Evolutionary conservation across 306 rosid genomes (phyloP).

Genomic region (Mimosa bimucronata): DNA sequence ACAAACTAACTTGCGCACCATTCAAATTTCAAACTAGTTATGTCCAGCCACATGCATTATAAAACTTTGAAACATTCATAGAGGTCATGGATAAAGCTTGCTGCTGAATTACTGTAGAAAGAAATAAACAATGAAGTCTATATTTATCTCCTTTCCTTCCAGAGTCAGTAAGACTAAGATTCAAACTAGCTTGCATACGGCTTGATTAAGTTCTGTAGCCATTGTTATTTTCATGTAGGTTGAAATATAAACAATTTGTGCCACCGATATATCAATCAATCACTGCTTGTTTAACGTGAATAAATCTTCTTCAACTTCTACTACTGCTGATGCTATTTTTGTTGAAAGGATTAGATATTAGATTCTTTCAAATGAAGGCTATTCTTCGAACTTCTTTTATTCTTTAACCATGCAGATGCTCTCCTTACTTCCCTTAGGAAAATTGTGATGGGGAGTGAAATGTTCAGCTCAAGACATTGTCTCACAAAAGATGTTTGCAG

Average conservation of each 20-base stretch:
- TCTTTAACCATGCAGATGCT: constrained; percentile 57
- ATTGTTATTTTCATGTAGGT: too few species aligned
- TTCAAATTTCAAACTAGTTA: not conserved
- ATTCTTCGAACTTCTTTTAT: constrained; percentile 21
- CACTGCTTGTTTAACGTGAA: not conserved
- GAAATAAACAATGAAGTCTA: too few species aligned
- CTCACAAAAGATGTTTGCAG: constrained; percentile 80
- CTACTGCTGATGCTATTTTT: constrained; percentile 73
- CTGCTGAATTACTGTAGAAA: too few species aligned
- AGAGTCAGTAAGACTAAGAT: too few species aligned
- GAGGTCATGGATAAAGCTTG: too few species aligned
- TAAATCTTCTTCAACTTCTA: constrained; percentile 51
- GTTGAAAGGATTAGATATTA: constrained; percentile 72
- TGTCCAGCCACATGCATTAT: not conserved
- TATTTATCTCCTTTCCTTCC: too few species aligned
- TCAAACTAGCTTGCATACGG: too few species aligned
- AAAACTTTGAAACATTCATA: not conserved
- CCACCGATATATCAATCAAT: too few species aligned
- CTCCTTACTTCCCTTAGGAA: constrained; percentile 63
- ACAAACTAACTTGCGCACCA: not conserved
- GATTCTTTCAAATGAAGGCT: constrained; percentile 1
- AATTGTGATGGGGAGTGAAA: constrained; percentile 61
- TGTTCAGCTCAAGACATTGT: constrained; percentile 69
- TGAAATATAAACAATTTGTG: too few species aligned
- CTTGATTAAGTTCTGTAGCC: too few species aligned